Evolutionary conservation across 140 eudicot species (phyloP), one percentile per base, ranked within the genome.

Genomic region (Stevia rebaudiana): DNA sequence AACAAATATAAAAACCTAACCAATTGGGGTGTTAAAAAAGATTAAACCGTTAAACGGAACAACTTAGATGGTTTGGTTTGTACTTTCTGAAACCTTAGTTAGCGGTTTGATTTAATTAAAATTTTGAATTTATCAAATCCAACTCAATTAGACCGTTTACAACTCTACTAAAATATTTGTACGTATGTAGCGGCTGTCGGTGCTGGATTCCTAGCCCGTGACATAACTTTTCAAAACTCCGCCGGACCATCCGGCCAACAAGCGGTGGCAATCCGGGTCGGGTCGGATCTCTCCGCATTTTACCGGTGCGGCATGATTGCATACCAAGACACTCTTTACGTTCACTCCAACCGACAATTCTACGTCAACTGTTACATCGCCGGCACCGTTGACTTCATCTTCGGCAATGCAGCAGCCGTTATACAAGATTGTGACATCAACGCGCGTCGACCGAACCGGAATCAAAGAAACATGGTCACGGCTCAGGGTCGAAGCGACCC

Each of bases 181-280:
- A 59, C 47, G 8, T 35, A 3, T 72, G 80, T 80, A 89, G 97
- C 92, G 13, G 95, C 71, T 11, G 88, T 79, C 42, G 97, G 97
- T 3, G 76, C 55, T n/a, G 69, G 87, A 37, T 89, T 89, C 74
- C 25, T 89, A 30, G 97, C 97, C 9, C 80, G 95, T 4, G 97
- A 71, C 74, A 53, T 86, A 21, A 51, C 58, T 0, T 51, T 51
- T 51, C 33, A 51, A 51, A 51, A 51, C 83, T 56, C 97, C 7
- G 97, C 97, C 0, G 58, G 58, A 4, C 58, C 58, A 2, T 70
- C 92, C 0, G 86, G 86, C 55, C 82, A 86, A 76, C 97, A 89
- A 74, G 97, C 97, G n/a, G 95, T 89, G 19, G 97, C 97, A 11
- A 77, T 89, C 30, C 86, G 92, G 0, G 89, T 81, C 15, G 94